A percentile compares a stretch with the other conserved stretches of the same genome.
phyloP scores from a whole-genome alignment of 768 basidiomycete genomes.

The Ephemerocybe angulata region DNA sequence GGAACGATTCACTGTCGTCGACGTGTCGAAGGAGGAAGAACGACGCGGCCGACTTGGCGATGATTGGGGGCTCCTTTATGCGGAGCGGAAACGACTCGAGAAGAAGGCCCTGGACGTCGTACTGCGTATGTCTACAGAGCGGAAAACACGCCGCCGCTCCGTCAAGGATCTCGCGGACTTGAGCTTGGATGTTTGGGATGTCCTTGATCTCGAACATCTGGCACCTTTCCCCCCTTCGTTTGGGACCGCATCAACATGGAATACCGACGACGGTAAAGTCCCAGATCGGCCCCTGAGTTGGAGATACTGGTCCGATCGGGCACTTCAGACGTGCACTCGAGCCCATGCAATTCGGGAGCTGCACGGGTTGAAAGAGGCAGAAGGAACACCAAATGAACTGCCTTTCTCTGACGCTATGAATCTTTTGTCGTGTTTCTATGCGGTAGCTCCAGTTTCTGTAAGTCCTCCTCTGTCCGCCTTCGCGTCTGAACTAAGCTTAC shows the following conservation, averaged over 20 bases:
- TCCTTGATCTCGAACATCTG: conserved; percentile 28
- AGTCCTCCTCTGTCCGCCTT: conserved; percentile 1
- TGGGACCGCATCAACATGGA: neutral
- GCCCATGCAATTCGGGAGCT: conserved; percentile 6
- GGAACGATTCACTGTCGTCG: conserved; percentile 42
- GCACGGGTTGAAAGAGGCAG: neutral
- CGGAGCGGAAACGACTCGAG: conserved; percentile 43
- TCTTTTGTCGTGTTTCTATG: neutral
- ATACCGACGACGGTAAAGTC: neutral
- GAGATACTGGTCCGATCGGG: conserved; percentile 10
- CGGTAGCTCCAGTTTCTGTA: neutral
- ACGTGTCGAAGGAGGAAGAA: conserved; percentile 31
- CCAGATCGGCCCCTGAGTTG: conserved; percentile 19
- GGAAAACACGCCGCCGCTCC: conserved; percentile 34
- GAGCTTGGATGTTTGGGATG: conserved; percentile 57
- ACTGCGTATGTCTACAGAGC: conserved; percentile 35
- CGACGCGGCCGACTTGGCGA: conserved; percentile 25
- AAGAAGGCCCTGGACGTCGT: conserved; percentile 36
- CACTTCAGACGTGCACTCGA: conserved; percentile 6
- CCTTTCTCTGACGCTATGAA: neutral
- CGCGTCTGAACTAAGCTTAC: neutral
- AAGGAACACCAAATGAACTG: neutral
- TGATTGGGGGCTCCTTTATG: conserved; percentile 48
- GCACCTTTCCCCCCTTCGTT: conserved; percentile 1
- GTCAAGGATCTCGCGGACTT: conserved; percentile 38